Evolutionary conservation across 345 rosid genomes (phyloP).

Genomic region (Sonneratia caseolaris): DNA sequence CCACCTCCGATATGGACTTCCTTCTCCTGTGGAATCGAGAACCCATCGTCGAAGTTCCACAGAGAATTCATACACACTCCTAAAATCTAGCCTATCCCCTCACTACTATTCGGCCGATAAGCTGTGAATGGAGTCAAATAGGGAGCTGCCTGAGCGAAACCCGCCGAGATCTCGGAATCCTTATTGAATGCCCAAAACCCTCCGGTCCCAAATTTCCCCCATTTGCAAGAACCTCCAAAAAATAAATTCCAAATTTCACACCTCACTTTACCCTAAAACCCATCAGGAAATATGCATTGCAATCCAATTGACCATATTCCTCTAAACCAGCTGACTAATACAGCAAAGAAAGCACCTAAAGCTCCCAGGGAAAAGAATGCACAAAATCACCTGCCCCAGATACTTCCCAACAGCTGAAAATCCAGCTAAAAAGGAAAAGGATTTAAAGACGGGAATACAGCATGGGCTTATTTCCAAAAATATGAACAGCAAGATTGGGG

Average conservation of each 20-base stretch:
- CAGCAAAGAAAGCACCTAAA: constrained; percentile 1
- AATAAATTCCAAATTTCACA: background rate
- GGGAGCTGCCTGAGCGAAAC: background rate
- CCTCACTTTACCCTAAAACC: background rate
- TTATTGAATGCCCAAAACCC: background rate
- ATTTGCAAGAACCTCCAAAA: background rate
- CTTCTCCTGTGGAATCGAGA: constrained; percentile 4
- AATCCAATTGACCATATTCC: background rate
- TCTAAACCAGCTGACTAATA: background rate
- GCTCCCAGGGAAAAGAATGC: background rate
- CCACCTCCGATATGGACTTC: background rate
- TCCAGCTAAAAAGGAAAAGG: background rate
- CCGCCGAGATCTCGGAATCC: background rate
- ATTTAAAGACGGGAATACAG: background rate
- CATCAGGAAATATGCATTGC: background rate
- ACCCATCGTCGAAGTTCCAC: constrained; percentile 1
- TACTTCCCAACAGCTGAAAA: background rate
- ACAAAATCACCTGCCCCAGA: background rate
- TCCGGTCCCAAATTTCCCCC: background rate
- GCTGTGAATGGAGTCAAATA: background rate
- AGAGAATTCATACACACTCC: constrained; percentile 10
- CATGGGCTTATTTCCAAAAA: background rate
- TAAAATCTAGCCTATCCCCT: background rate
- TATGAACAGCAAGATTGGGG: background rate
- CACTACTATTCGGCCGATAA: background rate